phyloP scores from a whole-genome alignment of 768 basidiomycete genomes.

The Rhodotorula sphaerocarpa region DNA sequence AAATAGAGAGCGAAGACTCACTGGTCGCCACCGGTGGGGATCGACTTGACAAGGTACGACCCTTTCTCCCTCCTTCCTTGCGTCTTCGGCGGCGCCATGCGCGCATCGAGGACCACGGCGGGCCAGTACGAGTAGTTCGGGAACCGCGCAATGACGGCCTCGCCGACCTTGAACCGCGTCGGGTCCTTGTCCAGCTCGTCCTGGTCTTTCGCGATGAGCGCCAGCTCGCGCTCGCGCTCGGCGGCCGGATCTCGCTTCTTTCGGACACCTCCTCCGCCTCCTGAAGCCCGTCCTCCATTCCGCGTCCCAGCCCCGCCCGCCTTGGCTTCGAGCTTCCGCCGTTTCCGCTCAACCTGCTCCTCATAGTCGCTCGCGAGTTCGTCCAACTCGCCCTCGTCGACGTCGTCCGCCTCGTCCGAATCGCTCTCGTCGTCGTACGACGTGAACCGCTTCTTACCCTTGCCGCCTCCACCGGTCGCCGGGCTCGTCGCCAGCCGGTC shows the following conservation, averaged over 20 bases:
- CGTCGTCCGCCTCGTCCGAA: background rate
- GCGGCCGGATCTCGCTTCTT: background rate
- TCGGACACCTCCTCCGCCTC: background rate
- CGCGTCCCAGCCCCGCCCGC: background rate
- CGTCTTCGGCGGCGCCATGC: background rate
- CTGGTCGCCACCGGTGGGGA: constrained; percentile 12
- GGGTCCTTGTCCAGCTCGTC: background rate
- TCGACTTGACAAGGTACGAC: constrained; percentile 5
- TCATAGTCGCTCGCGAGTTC: constrained; percentile 12
- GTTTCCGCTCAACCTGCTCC: background rate
- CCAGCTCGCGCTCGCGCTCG: background rate
- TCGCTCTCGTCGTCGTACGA: background rate
- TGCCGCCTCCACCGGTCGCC: background rate
- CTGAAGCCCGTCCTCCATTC: background rate
- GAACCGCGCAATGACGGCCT: background rate
- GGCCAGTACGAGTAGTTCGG: constrained; percentile 5
- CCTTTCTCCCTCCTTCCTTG: constrained; percentile 6
- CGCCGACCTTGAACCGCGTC: background rate
- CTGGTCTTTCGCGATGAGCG: background rate
- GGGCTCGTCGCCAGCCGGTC: background rate
- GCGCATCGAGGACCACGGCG: constrained; percentile 2
- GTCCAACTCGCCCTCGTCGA: constrained; percentile 7
- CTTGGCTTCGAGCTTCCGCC: background rate
- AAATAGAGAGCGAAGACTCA: background rate
- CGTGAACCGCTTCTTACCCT: background rate